A percentile compares a stretch with the other conserved stretches of the same genome.
phyloP scores from a whole-genome alignment of 371 early-diverging fungal genomes.

The Mortierella sp. region DNA sequence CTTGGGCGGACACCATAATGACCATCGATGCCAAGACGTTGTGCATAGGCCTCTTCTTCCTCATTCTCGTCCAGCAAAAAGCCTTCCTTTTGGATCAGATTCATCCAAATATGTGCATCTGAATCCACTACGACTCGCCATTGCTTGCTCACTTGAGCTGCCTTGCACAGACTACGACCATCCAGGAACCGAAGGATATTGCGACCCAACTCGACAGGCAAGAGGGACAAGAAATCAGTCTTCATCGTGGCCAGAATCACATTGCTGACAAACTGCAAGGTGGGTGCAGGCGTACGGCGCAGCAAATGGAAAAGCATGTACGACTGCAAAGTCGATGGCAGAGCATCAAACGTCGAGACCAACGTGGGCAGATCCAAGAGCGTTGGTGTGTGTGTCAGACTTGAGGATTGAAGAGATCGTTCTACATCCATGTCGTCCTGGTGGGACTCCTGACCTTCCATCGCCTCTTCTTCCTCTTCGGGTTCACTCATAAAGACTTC shows the following conservation, averaged over 20 bases:
- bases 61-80: constrained; percentile 67
- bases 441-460: constrained; percentile 9
- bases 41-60: constrained; percentile 57
- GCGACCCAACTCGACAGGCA: constrained; percentile 82
- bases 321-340: constrained; percentile 75
- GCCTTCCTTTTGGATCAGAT: constrained; percentile 63
- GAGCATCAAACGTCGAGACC: constrained; percentile 68
- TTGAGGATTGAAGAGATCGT: constrained; percentile 35
- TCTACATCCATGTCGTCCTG: constrained; percentile 35
- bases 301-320: constrained; percentile 82
- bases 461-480: constrained; percentile 32
- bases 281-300: constrained; percentile 69
- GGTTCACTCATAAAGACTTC: constrained; percentile 23
- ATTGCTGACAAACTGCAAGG: constrained; percentile 84
- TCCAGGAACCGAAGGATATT: constrained; percentile 86
- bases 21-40: constrained; percentile 55
- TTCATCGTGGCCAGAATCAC: constrained; percentile 83
- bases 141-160: constrained; percentile 74
- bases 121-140: constrained; percentile 85
- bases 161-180: constrained; percentile 76
- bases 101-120: constrained; percentile 69
- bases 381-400: constrained; percentile 39
- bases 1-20: constrained; percentile 55
- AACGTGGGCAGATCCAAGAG: constrained; percentile 61
- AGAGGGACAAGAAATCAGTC: constrained; percentile 83